Base-by-base conservation (phyloP, 805 yeast species). In the Myxozyma melibiosi region DNA sequence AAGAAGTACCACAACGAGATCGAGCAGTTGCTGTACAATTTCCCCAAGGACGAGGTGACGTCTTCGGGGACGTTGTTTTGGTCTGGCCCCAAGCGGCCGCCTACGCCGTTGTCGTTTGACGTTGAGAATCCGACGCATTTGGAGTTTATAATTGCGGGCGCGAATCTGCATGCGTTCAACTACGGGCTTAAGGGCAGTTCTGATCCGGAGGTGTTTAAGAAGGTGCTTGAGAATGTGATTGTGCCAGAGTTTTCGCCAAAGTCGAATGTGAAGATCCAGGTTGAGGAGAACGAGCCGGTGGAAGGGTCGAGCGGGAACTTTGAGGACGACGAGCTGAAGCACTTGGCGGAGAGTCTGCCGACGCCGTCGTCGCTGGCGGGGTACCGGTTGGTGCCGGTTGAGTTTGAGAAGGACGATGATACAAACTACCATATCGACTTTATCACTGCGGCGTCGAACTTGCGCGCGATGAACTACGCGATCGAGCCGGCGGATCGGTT, bases 21-120 rank as follows among this genome's bases (percentile, higher is more conserved):
- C 64, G 76, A 84, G 69, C 99, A 94, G 77, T 80, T 94, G 69
- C 79, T 94, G 65, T 94, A 82, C 79, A 94, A 92, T 71, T 94
- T 94, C 82, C 99, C 99, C 20, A 83, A 81, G 59, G 99, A 94
- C 74, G 94, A 98, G 3, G 84, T 80, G 42, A 94, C 97, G 2
- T 83, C 96, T 0, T 80, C 80, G 49, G 99, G 99, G 53, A 90
- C 85, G 31, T 94, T 95, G 66, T 94, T 94, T 75, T 94, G 99
- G 99, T 83, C 96, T 20, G 97, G 97, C 54, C 94, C 98, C 33
- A 94, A 94, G 75, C 85, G 98, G 72, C 96, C 96, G 18, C 99
- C 99, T 47, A 81, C 79, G 43, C 89, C 96, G n/a, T 78, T 90
- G 62, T 77, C 64, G 13, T 90, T 94, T 70, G 92, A 90, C 69